Percentiles rank a stretch among this genome's conserved stretches.
phyloP scores from a whole-genome alignment of 805 yeast genomes.

The Metschnikowia lochheadii region DNA sequence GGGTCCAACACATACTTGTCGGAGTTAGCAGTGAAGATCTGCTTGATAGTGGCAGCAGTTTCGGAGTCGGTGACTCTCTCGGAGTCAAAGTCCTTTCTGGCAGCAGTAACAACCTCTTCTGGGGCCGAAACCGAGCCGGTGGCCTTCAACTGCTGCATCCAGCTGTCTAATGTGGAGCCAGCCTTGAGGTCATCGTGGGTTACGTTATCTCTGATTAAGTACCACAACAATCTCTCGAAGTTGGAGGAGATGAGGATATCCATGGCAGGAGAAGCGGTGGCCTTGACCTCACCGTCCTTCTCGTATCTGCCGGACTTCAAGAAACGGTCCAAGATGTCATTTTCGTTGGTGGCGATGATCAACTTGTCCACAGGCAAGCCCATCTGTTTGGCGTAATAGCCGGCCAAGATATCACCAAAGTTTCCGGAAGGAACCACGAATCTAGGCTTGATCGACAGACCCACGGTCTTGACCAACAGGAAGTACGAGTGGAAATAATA shows the following conservation, averaged over 20 bases:
- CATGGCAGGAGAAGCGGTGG: constrained; percentile 97
- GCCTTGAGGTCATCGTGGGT: constrained; percentile 59
- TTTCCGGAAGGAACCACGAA: constrained; percentile 97
- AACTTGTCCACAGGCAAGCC: constrained; percentile 86
- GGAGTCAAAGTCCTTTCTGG: constrained; percentile 67
- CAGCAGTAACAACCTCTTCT: constrained; percentile 56
- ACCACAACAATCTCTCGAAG: constrained; percentile 96
- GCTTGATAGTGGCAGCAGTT: constrained; percentile 75
- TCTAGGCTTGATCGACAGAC: constrained; percentile 45
- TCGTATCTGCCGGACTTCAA: constrained; percentile 81
- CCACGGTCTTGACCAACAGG: constrained; percentile 47
- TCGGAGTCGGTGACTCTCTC: constrained; percentile 75
- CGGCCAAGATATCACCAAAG: constrained; percentile 97
- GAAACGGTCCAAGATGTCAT: constrained; percentile 92
- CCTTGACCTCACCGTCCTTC: constrained; percentile 71
- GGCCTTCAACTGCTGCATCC: constrained; percentile 77
- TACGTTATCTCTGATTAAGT: constrained; percentile 70
- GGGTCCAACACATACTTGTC: constrained; percentile 87
- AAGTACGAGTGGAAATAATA: constrained; percentile 93
- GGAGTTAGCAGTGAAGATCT: constrained; percentile 55
- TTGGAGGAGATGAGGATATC: constrained; percentile 93
- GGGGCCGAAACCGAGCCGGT: constrained; percentile 76
- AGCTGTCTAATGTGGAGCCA: constrained; percentile 62
- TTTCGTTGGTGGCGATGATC: constrained; percentile 93
- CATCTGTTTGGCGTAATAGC: constrained; percentile 91